These are phyloP conservation scores for Marasmius fiardii DNA, from an alignment of 1,284 basidiomycete species.

Conservation along the genomic window DNA sequence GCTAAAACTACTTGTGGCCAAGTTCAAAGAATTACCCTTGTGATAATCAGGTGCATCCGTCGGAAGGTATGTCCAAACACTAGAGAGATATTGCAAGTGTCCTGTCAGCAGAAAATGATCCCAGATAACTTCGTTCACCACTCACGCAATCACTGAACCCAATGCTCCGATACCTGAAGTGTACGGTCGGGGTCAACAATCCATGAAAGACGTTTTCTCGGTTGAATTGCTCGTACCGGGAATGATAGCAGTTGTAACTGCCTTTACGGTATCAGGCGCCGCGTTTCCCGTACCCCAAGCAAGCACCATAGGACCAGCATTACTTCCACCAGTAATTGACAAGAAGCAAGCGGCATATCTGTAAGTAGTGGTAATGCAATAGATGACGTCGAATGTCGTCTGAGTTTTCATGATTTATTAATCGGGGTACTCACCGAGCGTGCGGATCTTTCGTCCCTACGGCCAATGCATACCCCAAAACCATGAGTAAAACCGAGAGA, in stretches of 20 bases:
- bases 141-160: conserved; percentile 39
- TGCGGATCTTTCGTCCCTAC: conserved; percentile 32
- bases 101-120: not conserved
- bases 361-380: not conserved
- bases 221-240: conserved; percentile 22
- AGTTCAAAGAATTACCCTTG: conserved; percentile 41
- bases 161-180: conserved; percentile 30
- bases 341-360: conserved; percentile 42
- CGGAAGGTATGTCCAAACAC: conserved; percentile 38
- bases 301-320: conserved; percentile 32
- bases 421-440: conserved; percentile 26
- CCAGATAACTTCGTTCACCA: conserved; percentile 1
- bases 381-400: not conserved
- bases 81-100: conserved; percentile 8
- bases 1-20: conserved; percentile 30
- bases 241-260: conserved; percentile 35
- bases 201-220: not conserved
- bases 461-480: conserved; percentile 35
- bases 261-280: conserved; percentile 38
- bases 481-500: conserved; percentile 27
- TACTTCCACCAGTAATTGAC: conserved; percentile 30
- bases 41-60: conserved; percentile 38
- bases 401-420: too few relatives aligned
- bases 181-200: not conserved
- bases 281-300: conserved; percentile 41